phyloP scores from a whole-genome alignment of 805 yeast genomes.

The Yamadazyma insecticola region DNA sequence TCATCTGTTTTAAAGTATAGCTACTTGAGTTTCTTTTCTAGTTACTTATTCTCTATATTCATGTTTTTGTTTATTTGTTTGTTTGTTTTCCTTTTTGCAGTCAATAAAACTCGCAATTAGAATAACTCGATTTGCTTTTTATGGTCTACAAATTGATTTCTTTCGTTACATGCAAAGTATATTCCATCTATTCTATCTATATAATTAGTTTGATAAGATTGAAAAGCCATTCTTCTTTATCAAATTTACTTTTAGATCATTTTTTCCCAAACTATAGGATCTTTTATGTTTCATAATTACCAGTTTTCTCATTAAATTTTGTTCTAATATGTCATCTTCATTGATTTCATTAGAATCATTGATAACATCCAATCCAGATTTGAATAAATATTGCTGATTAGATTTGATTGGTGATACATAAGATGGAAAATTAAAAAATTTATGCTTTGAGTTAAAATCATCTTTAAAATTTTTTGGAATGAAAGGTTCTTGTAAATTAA shows the following conservation, averaged over 20 bases:
- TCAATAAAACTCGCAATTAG: too few species aligned
- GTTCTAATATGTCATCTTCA: conserved; percentile 19
- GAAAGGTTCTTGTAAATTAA: conserved; percentile 6
- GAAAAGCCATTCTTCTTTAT: conserved; percentile 25
- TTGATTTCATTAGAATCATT: conserved; percentile 10
- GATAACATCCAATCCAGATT: conserved; percentile 7
- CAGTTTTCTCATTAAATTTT: conserved; percentile 16
- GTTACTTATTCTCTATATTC: too few species aligned
- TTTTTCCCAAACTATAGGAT: conserved; percentile 36
- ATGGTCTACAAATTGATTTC: too few species aligned
- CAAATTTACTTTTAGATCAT: conserved; percentile 29
- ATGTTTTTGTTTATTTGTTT: too few species aligned
- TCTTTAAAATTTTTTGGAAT: conserved; percentile 11
- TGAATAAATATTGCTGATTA: conserved; percentile 10
- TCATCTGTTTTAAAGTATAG: too few species aligned
- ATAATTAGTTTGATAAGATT: conserved; percentile 5
- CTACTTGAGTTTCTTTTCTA: too few species aligned
- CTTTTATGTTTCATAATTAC: conserved; percentile 23
- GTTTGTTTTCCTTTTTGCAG: too few species aligned
- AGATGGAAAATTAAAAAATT: conserved; percentile 10
- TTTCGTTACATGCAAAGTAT: too few species aligned
- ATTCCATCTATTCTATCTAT: too few species aligned
- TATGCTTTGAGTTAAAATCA: conserved; percentile 13
- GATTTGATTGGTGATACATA: conserved; percentile 13
- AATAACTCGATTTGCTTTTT: too few species aligned